Evolutionary conservation across 371 early-diverging fungal genomes (phyloP), one percentile per base, ranked within the genome.

Genomic region (Mortierella sp.): DNA sequence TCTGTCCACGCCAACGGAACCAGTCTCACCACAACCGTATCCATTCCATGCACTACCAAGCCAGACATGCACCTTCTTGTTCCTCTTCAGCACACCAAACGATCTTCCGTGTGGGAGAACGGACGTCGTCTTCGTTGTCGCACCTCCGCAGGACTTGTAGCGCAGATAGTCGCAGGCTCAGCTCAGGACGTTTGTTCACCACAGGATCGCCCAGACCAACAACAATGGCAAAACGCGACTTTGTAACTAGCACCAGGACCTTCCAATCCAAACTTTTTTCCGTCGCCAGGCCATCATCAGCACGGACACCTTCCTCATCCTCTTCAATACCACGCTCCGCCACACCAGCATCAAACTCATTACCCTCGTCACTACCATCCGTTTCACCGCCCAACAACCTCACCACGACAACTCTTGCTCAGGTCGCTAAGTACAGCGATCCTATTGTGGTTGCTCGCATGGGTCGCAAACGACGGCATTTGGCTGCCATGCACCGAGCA

Each of bases 401-500:
- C 10, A 16, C 21, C 37, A n/a, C 50, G 26, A 31, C 59, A 11
- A 76, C 55, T 9, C 9, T 69, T 21, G 31, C 26, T 74, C 59
- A 64, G 10, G 37, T 64, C 16, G 37, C 81, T 6, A 70, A 67
- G 19, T 59, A 31, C 34, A 31, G 5, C 59, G 59, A 59, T 43
- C 61, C 71, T 19, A 26, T 16, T 24, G 28, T 59, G 51, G 44
- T 34, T 11, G 31, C 31, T 13, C 78, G 51, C 26, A 16, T 75
- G 37, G 78, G 75, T 14, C 64, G 70, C 59, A 75, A 40, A 70
- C 55, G 74, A 26, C 77, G 71, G 34, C 50, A 37, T 8, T 24
- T 59, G 46, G 74, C 48, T 3, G 79, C 71, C 14, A 76, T 83
- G 74, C 74, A 74, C 19, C 77, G 74, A 9, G 34, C 26, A 31